Percentiles rank a stretch among this genome's conserved stretches.
Evolutionary conservation across 306 rosid species (phyloP).

Genomic region (Lablab purpureus): DNA sequence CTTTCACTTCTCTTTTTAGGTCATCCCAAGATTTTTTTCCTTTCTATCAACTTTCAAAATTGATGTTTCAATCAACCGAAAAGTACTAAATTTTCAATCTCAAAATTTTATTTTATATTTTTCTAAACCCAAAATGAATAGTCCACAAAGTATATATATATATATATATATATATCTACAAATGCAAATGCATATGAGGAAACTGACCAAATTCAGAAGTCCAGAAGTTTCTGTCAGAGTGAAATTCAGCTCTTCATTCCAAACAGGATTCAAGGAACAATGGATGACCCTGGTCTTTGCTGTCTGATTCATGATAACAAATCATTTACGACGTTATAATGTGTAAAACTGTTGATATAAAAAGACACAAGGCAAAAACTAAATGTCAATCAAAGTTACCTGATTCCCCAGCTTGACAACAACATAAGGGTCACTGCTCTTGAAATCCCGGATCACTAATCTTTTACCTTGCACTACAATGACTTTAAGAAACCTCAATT

Average conservation of each 20-base stretch:
- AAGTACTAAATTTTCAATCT: not conserved
- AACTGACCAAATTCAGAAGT: conserved; percentile 67
- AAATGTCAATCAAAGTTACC: conserved; percentile 46
- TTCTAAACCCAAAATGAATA: not conserved
- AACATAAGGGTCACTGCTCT: conserved; percentile 88
- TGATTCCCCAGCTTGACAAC: conserved; percentile 77
- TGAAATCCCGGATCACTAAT: conserved; percentile 83
- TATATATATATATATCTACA: conserved; percentile 4
- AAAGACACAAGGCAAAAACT: not conserved
- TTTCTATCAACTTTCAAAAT: not conserved
- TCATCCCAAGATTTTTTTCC: not conserved
- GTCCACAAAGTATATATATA: not conserved
- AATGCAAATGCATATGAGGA: conserved; percentile 26
- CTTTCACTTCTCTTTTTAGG: not conserved
- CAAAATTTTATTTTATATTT: not conserved
- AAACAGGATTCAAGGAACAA: conserved; percentile 57
- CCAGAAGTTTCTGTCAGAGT: conserved; percentile 43
- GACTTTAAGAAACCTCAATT: conserved; percentile 47
- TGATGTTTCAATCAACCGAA: not conserved
- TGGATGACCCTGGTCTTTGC: conserved; percentile 84
- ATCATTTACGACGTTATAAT: not conserved
- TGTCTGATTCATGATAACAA: conserved; percentile 60
- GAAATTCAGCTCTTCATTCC: conserved; percentile 86
- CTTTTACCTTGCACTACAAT: conserved; percentile 70
- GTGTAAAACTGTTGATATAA: not conserved